These are phyloP conservation scores for Apiotrichum mycotoxinovorans DNA, from an alignment of 1,284 basidiomycete species.

Conservation along the genomic window DNA sequence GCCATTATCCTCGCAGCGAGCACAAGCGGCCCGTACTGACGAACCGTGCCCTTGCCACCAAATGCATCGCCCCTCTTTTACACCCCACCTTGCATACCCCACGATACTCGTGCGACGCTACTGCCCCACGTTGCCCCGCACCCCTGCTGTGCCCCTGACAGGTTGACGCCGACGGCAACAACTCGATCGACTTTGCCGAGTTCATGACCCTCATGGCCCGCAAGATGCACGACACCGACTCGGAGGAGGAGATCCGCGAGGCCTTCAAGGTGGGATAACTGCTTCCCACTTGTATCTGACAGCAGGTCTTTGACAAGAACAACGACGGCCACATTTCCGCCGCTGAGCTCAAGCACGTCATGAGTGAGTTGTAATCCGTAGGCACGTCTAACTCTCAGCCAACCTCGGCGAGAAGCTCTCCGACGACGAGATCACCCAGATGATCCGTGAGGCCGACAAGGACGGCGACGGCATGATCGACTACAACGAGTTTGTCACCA, in stretches of 20 bases:
- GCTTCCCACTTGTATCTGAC: background rate
- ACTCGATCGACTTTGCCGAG: constrained; percentile 93
- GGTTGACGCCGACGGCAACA: constrained; percentile 63
- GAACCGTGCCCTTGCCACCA: background rate
- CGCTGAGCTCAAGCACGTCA: constrained; percentile 78
- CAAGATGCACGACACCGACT: constrained; percentile 91
- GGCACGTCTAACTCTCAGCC: constrained; percentile 26
- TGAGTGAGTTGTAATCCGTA: constrained; percentile 63
- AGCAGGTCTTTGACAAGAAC: constrained; percentile 62
- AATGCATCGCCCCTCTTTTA: background rate
- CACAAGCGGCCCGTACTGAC: constrained; percentile 8
- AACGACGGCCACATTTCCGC: constrained; percentile 62
- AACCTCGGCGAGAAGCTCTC: constrained; percentile 82
- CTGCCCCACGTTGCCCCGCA: too few species aligned
- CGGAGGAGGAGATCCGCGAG: constrained; percentile 64
- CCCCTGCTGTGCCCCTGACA: constrained; percentile 13
- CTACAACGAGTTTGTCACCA: constrained; percentile 56
- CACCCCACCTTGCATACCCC: too few species aligned
- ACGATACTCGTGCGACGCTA: too few species aligned
- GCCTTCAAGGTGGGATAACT: constrained; percentile 56
- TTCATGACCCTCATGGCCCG: constrained; percentile 95
- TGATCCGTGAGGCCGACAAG: constrained; percentile 97
- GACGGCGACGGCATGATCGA: constrained; percentile 59
- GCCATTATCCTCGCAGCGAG: background rate
- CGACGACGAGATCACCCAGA: constrained; percentile 91